phyloP scores from a whole-genome alignment of 495 filamentous ascomycete species.

The Bathelium albidoporum region DNA sequence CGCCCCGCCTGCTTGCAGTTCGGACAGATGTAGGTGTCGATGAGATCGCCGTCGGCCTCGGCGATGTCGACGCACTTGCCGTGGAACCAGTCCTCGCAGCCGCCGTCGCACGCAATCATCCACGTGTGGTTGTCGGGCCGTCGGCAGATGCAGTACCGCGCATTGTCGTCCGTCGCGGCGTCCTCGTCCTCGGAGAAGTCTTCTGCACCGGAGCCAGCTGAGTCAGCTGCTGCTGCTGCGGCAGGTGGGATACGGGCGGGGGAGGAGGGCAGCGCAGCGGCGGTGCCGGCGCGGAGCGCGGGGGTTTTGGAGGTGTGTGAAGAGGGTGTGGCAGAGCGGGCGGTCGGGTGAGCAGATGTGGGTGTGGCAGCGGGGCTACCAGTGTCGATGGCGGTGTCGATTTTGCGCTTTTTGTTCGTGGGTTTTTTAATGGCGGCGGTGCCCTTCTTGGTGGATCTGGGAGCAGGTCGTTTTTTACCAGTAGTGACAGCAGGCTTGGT shows the following conservation, averaged over 20 bases:
- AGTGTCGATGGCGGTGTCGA: constrained; percentile 38
- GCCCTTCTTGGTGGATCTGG: constrained; percentile 41
- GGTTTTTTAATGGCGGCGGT: constrained; percentile 42
- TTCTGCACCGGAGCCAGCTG: constrained; percentile 25
- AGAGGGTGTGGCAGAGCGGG: constrained; percentile 32
- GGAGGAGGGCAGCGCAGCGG: constrained; percentile 33
- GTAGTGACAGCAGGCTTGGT: constrained; percentile 12
- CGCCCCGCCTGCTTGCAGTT: constrained; percentile 46
- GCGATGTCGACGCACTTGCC: constrained; percentile 56
- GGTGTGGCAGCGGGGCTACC: constrained; percentile 31
- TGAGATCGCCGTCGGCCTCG: constrained; percentile 50
- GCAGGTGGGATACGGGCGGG: constrained; percentile 30
- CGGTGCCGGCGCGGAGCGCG: constrained; percentile 31
- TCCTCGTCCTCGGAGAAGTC: constrained; percentile 35
- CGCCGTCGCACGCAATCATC: constrained; percentile 68
- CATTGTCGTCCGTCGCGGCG: constrained; percentile 35
- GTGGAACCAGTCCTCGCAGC: constrained; percentile 68
- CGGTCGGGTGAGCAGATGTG: neutral
- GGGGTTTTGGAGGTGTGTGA: constrained; percentile 41
- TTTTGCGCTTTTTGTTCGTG: constrained; percentile 47
- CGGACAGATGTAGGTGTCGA: constrained; percentile 62
- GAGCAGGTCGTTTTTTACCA: constrained; percentile 27
- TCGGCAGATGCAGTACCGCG: constrained; percentile 60
- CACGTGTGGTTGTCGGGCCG: constrained; percentile 61
- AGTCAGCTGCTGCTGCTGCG: constrained; percentile 28